Conservation (phyloP, 306 rosid species). For the Vigna nakashimae region DNA sequence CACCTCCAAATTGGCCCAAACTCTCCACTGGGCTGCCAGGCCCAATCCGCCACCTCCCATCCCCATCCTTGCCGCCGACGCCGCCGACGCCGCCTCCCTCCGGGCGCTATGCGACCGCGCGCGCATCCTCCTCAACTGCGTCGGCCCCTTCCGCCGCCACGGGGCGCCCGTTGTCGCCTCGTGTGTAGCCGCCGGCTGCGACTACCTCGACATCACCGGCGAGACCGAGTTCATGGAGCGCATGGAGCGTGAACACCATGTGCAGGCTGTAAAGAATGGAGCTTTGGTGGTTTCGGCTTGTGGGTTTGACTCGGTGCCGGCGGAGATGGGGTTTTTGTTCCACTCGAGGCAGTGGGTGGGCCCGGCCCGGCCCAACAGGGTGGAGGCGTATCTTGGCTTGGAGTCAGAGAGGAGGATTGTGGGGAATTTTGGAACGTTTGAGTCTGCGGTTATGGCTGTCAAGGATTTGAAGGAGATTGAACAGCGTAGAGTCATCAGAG, state of each 20-base stretch:
- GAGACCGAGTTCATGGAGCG: constrained; percentile 93
- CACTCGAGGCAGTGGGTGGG: constrained; percentile 75
- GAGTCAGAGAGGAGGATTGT: constrained; percentile 75
- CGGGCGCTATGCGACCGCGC: constrained; percentile 66
- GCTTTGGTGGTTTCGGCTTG: constrained; percentile 83
- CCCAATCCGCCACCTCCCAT: constrained; percentile 64
- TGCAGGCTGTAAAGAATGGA: constrained; percentile 51
- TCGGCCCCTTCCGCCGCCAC: constrained; percentile 87
- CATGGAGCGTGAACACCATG: constrained; percentile 62
- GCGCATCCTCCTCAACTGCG: constrained; percentile 84
- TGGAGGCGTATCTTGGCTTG: constrained; percentile 72
- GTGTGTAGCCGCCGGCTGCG: constrained; percentile 70
- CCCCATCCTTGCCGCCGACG: constrained; percentile 70
- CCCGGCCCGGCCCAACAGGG: constrained; percentile 55
- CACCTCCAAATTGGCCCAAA: constrained; percentile 57
- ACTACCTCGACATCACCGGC: constrained; percentile 86
- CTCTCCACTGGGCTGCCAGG: constrained; percentile 74
- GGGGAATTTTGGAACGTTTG: constrained; percentile 78
- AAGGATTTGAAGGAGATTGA: constrained; percentile 60
- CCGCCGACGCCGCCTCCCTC: constrained; percentile 66
- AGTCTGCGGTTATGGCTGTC: constrained; percentile 81
- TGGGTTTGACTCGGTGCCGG: constrained; percentile 94
- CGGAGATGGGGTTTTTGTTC: constrained; percentile 83
- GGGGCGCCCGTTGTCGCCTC: constrained; percentile 85
- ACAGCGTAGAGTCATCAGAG: background rate